These are phyloP conservation scores for Trichoderma lentiforme DNA, from an alignment of 2,329 filamentous ascomycete species.

Conservation along the genomic window DNA sequence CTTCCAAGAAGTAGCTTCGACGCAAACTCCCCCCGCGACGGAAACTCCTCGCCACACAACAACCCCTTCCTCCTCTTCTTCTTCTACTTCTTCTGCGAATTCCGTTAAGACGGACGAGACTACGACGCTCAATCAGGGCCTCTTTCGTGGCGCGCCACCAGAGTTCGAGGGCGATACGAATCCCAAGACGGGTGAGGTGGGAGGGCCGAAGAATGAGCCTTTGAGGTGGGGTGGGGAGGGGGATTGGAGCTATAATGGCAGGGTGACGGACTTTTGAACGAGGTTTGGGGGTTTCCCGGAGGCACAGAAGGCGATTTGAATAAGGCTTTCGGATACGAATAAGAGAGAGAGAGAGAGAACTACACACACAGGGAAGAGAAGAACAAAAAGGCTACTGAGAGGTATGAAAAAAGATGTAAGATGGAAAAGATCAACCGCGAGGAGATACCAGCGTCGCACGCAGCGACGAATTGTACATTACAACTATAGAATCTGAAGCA, in stretches of 20 bases:
- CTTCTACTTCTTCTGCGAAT: no score
- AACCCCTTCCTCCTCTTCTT: background rate
- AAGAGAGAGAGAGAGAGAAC: no score
- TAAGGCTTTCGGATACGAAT: background rate
- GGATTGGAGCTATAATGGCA: conserved; percentile 90
- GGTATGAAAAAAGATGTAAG: background rate
- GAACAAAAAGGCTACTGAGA: no score
- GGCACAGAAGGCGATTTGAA: background rate
- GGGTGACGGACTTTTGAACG: conserved; percentile 83
- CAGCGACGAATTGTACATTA: conserved; percentile 6
- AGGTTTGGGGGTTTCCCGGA: background rate
- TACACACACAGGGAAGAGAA: no score
- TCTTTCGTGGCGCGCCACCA: conserved; percentile 73
- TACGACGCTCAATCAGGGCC: conserved; percentile 51
- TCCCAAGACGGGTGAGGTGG: conserved; percentile 90
- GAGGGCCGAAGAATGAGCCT: conserved; percentile 96
- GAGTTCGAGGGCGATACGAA: conserved; percentile 93
- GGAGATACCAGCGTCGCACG: background rate
- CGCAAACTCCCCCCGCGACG: conserved; percentile 28
- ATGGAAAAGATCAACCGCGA: background rate
- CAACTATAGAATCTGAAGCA: background rate
- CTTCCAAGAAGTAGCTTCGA: conserved; percentile 30
- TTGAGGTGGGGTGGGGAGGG: conserved; percentile 75
- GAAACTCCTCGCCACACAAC: conserved; percentile 23
- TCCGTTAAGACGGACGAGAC: background rate